phyloP scores from a whole-genome alignment of 2,329 filamentous ascomycete genomes.

The Cytospora chrysosperma region DNA sequence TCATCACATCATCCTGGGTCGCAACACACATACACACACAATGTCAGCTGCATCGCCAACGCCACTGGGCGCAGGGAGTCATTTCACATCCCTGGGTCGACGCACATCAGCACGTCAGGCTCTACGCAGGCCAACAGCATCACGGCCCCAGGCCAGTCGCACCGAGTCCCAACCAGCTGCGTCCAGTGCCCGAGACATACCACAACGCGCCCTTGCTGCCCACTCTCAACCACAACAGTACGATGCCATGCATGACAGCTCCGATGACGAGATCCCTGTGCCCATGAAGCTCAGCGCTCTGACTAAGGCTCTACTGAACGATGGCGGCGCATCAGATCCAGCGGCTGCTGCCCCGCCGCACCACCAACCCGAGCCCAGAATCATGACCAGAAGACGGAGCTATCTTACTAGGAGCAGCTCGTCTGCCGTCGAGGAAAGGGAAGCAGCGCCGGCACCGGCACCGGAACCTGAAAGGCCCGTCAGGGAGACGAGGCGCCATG shows the following conservation, averaged over 20 bases:
- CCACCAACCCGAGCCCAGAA: constrained; percentile 41
- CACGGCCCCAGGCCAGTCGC: constrained; percentile 43
- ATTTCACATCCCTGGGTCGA: constrained; percentile 46
- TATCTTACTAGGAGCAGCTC: constrained; percentile 45
- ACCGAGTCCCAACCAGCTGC: constrained; percentile 45
- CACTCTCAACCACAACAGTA: constrained; percentile 45
- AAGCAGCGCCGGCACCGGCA: constrained; percentile 1
- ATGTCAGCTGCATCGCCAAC: constrained; percentile 58
- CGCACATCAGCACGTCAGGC: constrained; percentile 58
- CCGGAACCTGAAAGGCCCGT: constrained; percentile 25
- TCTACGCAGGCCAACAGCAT: constrained; percentile 48
- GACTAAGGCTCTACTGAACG: constrained; percentile 79
- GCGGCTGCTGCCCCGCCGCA: constrained; percentile 35
- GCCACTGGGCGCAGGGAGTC: constrained; percentile 47
- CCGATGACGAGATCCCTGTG: constrained; percentile 88
- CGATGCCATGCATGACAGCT: constrained; percentile 72
- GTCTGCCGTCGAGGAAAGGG: constrained; percentile 43
- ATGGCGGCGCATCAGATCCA: constrained; percentile 51
- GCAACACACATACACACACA: constrained; percentile 25
- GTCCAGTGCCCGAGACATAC: constrained; percentile 23
- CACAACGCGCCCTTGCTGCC: constrained; percentile 25
- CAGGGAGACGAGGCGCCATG: constrained; percentile 39
- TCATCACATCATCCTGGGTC: background rate
- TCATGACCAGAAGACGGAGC: constrained; percentile 51
- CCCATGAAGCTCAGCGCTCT: constrained; percentile 93